Evolutionary conservation across 1,284 basidiomycete species (phyloP), one percentile per base, ranked within the genome.

Genomic region (Puccinia novopanici): DNA sequence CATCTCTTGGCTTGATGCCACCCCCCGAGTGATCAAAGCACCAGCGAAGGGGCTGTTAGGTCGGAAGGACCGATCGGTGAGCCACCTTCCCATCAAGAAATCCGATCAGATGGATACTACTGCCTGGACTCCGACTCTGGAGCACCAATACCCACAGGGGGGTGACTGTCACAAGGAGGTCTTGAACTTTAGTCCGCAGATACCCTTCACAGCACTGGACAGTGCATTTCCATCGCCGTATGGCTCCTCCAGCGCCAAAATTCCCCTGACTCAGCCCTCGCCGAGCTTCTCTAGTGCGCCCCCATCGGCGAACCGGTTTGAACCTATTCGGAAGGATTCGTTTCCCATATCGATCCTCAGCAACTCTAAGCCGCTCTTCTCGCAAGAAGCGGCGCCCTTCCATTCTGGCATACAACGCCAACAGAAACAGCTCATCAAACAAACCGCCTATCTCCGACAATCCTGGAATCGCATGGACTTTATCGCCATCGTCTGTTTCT

Each of bases 401-500:
- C 61, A 67, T 55, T 73, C 73, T 13, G 75, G 77, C 48, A 73
- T 77, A n/a, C 22, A 67, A 30, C 37, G 75, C 54, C 55, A 82
- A 80, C 48, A 82, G 75, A 55, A 77, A n/a, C 63, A 79, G 52
- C 59, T 75, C 34, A 75, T 75, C 55, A 81, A 84, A 84, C 54
- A 83, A 82, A 75, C 85, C 84, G 84, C 96, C 0, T 99, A 94
- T 85, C 88, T 98, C 4, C 89, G 96, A 3, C 94, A 98, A 84
- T 93, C 92, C 76, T 98, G 95, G 95, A 93, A 92, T 83, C 89
- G 95, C 45, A 92, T 97, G 80, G 95, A 99, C 85, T 90, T 92
- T 82, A 86, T 98, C 50, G 93, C 96, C 1, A 90, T 98, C 70
- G 82, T 91, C 30, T 88, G 90, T 81, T 95, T 94, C 84, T 95